Evolutionary conservation across 768 basidiomycete genomes (phyloP).

Genomic region (Collybiopsis confluens): DNA sequence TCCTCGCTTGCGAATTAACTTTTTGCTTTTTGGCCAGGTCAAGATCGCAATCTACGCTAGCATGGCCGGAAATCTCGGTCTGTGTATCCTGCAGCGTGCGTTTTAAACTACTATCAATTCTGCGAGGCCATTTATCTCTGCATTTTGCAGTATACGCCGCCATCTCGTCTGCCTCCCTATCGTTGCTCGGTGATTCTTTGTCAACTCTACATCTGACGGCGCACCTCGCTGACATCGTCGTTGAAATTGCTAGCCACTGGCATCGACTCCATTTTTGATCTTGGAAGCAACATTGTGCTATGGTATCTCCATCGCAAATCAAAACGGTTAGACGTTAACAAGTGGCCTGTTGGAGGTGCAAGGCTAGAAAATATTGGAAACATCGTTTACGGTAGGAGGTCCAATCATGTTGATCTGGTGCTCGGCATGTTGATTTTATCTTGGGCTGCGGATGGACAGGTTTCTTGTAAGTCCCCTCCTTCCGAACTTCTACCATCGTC

Average conservation of each 20-base stretch:
- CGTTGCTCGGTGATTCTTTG: background rate
- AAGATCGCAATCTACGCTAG: constrained; percentile 86
- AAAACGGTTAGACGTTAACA: constrained; percentile 64
- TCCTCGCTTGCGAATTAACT: too few species aligned
- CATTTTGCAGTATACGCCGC: constrained; percentile 79
- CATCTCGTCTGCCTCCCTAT: constrained; percentile 47
- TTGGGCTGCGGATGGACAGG: background rate
- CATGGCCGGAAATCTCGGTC: constrained; percentile 67
- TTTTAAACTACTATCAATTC: background rate
- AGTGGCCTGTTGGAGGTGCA: constrained; percentile 92
- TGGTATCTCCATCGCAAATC: constrained; percentile 78
- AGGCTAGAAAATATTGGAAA: constrained; percentile 89
- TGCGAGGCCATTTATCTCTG: background rate
- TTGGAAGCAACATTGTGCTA: constrained; percentile 79
- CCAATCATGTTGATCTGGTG: background rate
- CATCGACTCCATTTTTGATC: constrained; percentile 84
- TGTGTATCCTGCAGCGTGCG: constrained; percentile 71
- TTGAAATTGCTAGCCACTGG: constrained; percentile 86
- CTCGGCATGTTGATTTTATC: too few species aligned
- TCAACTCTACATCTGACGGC: too few species aligned
- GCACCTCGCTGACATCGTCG: constrained; percentile 37
- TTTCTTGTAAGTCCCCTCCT: constrained; percentile 35
- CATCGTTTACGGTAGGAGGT: constrained; percentile 64
- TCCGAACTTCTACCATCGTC: background rate
- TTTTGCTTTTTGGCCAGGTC: constrained; percentile 43